Evolutionary conservation across 257 asterid genomes (phyloP), one percentile per base, ranked within the genome.

Genomic region (Nicotiana benthamiana): DNA sequence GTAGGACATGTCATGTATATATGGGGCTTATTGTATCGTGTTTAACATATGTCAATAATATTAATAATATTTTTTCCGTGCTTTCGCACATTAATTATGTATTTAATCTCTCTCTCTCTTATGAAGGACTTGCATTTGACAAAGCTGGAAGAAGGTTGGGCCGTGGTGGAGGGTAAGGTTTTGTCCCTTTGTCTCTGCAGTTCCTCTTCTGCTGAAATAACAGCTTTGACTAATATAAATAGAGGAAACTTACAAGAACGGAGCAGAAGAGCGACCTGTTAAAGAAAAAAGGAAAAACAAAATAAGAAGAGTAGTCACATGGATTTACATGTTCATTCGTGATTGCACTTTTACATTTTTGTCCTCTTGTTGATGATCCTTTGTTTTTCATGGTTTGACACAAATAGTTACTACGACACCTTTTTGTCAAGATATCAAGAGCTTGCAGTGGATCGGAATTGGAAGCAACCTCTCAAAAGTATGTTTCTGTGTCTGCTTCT

Each of bases 101-200:
- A 9, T 27, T 74, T 72, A n/a, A 11, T 74, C 9, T 28, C 53
- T 70, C 3, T 57, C 64, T 52, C 27, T 24, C 30, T 18, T 1
- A 28, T 56, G 67, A 85, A 96, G 99, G 99, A 82, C 97, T 96
- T 68, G 99, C 97, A 84, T 94, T 96, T 79, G 99, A 96, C 82
- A 94, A 87, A 90, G 82, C 92, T 75, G 98, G 99, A 67, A 87
- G 97, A 85, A 97, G 99, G 26, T 84, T 96, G 85, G 97, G 99
- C 79, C 97, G 98, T 32, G 98, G 99, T 81, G 99, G 99, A 83
- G 99, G 99, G 99, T 96, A 90, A 90, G 26, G 97, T 85, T 52
- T 26, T 62, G 11, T 74, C 61, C 79, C 43, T 74, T 74, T 6
- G 36, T 74, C 43, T 48, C 22, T 48, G 51, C 15, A 43, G 15